Conservation (phyloP, 2,329 filamentous ascomycete genomes). For the Penicillium sp. region DNA sequence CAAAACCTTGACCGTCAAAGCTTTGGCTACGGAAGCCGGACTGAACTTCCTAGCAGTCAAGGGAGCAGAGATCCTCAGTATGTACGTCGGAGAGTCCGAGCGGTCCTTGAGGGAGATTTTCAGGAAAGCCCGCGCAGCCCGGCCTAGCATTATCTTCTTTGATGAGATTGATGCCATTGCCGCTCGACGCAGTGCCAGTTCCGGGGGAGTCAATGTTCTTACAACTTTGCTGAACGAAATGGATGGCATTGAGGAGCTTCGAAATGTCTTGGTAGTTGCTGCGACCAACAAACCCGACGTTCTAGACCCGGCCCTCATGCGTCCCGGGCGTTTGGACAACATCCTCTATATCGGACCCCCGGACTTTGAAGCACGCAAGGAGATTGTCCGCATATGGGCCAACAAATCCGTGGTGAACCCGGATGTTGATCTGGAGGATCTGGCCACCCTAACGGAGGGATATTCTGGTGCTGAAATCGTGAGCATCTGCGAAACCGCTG, state of each 20-base stretch:
- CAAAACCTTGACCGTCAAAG: slow-evolving; percentile 90
- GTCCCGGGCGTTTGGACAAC: slow-evolving; percentile 82
- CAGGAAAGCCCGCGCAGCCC: slow-evolving; percentile 78
- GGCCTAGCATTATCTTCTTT: slow-evolving; percentile 93
- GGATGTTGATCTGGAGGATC: slow-evolving; percentile 65
- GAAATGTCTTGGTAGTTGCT: slow-evolving; percentile 82
- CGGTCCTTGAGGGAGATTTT: slow-evolving; percentile 83
- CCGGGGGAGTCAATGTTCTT: slow-evolving; percentile 73
- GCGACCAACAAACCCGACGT: slow-evolving; percentile 89
- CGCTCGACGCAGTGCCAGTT: slow-evolving; percentile 54
- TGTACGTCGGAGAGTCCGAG: slow-evolving; percentile 97
- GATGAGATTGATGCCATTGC: slow-evolving; percentile 93
- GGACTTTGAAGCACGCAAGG: slow-evolving; percentile 68
- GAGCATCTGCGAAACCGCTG: slow-evolving; percentile 56
- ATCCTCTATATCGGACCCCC: slow-evolving; percentile 85
- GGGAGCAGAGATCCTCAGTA: slow-evolving; percentile 88
- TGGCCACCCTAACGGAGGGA: slow-evolving; percentile 70
- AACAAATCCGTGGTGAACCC: slow-evolving; percentile 60
- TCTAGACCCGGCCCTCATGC: slow-evolving; percentile 81
- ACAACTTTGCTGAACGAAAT: slow-evolving; percentile 91
- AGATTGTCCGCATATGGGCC: slow-evolving; percentile 73
- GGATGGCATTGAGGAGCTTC: slow-evolving; percentile 86
- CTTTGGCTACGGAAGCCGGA: slow-evolving; percentile 84
- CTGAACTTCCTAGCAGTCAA: slow-evolving; percentile 96
- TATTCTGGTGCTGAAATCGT: slow-evolving; percentile 86